A percentile compares a stretch with the other conserved stretches of the same genome.
Conservation (phyloP, 1,284 basidiomycete species). For the Sanghuangporus sanghuang region DNA sequence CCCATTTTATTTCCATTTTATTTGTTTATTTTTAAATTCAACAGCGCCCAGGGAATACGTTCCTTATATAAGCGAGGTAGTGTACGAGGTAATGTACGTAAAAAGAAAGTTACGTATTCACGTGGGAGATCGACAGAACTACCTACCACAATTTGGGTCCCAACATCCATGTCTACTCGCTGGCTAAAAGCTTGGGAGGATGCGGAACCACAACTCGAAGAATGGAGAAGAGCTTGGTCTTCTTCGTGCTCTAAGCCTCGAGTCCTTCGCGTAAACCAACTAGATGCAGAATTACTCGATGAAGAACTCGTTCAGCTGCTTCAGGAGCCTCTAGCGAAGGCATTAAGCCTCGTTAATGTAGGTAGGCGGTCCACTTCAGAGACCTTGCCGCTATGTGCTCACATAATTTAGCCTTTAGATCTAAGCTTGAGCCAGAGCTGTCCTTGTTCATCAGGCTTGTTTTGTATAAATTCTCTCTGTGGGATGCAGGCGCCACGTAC, state of each 20-base stretch:
- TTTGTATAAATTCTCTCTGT: conserved; percentile 83
- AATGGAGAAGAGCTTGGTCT: conserved; percentile 38
- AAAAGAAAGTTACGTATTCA: not conserved
- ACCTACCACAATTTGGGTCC: too few relatives aligned
- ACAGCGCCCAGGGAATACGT: too few relatives aligned
- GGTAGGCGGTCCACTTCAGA: conserved; percentile 24
- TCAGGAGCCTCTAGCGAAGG: conserved; percentile 75
- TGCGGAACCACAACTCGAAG: conserved; percentile 48
- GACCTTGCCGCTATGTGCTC: not conserved
- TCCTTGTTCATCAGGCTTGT: conserved; percentile 69
- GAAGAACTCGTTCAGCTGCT: conserved; percentile 83
- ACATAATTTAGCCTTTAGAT: conserved; percentile 52
- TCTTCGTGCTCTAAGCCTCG: conserved; percentile 32
- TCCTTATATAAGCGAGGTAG: too few relatives aligned
- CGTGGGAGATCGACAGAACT: not conserved
- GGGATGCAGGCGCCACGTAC: conserved; percentile 80
- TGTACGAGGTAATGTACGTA: too few relatives aligned
- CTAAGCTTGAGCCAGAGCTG: conserved; percentile 79
- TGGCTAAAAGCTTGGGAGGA: conserved; percentile 63
- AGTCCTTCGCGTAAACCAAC: conserved; percentile 80
- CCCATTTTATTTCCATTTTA: too few relatives aligned
- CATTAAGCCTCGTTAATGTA: conserved; percentile 70
- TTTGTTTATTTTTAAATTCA: too few relatives aligned
- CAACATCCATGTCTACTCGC: not conserved
- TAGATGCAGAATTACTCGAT: conserved; percentile 92